Conservation (phyloP, 23 red algal species). For the Gracilaria gracilis region DNA sequence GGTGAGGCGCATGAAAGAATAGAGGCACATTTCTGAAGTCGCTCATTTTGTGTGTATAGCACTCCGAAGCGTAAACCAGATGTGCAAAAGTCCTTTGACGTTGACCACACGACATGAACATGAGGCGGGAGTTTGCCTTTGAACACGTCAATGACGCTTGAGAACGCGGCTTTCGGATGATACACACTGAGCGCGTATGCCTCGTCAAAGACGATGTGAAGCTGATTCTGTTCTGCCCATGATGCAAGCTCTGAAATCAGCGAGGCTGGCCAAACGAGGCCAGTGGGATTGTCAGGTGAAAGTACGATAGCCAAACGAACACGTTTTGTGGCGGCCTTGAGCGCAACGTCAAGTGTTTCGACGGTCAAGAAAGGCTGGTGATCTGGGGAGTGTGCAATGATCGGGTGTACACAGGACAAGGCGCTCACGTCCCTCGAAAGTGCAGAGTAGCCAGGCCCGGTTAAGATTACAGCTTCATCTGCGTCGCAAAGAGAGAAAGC, state of each 20-base stretch:
- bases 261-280: slow-evolving; percentile 46
- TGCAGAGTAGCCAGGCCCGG: slow-evolving; percentile 83
- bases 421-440: slow-evolving; percentile 66
- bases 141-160: slow-evolving; percentile 69
- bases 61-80: slow-evolving; percentile 83
- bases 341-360: slow-evolving; percentile 41
- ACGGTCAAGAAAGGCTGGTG: neutral
- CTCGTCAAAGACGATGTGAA: slow-evolving; percentile 92
- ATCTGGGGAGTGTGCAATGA: slow-evolving; percentile 39
- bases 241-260: slow-evolving; percentile 52
- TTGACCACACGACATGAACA: slow-evolving; percentile 91
- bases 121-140: slow-evolving; percentile 69
- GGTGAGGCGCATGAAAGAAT: slow-evolving; percentile 11
- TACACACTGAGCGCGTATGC: slow-evolving; percentile 85
- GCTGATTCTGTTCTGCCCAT: slow-evolving; percentile 56
- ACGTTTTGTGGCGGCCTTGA: slow-evolving; percentile 16
- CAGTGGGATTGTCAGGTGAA: slow-evolving; percentile 82
- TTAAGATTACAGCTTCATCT: slow-evolving; percentile 71
- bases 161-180: slow-evolving; percentile 29
- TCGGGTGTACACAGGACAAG: slow-evolving; percentile 31
- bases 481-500: slow-evolving; percentile 75
- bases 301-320: slow-evolving; percentile 56
- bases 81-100: slow-evolving; percentile 91
- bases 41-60: slow-evolving; percentile 80
- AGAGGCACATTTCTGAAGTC: slow-evolving; percentile 39